Evolutionary conservation across 2,329 filamentous ascomycete genomes (phyloP).

Genomic region (Stemphylium lycopersici): DNA sequence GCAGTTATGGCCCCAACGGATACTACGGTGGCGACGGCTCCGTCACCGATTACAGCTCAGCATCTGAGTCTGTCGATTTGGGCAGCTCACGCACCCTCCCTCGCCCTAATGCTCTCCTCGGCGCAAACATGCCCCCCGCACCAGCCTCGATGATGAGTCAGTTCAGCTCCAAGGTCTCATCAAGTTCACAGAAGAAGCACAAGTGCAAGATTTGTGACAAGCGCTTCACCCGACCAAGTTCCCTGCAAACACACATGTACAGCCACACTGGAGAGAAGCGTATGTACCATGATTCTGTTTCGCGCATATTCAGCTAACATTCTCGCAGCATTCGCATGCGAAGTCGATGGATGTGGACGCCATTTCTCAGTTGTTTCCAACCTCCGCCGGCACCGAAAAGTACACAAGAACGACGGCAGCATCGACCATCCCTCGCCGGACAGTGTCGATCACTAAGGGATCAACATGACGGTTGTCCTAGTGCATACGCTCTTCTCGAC

Average conservation of each 20-base stretch:
- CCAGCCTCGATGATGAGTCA: constrained; percentile 98
- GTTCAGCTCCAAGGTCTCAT: constrained; percentile 95
- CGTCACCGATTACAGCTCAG: constrained; percentile 91
- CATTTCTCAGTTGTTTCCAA: constrained; percentile 98
- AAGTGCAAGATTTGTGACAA: constrained; percentile 99
- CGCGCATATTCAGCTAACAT: constrained; percentile 13
- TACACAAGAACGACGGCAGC: constrained; percentile 77
- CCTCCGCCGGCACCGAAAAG: constrained; percentile 90
- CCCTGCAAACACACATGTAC: constrained; percentile 96
- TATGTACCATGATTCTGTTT: constrained; percentile 59
- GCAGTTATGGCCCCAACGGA: constrained; percentile 79
- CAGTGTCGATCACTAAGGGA: constrained; percentile 44
- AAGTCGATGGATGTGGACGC: constrained; percentile 91
- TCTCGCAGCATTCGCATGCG: constrained; percentile 81
- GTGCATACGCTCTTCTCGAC: constrained; percentile 3
- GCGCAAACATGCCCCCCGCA: constrained; percentile 72
- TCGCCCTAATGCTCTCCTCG: constrained; percentile 71
- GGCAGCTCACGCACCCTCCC: constrained; percentile 83
- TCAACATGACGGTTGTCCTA: constrained; percentile 20
- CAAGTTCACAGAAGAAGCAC: constrained; percentile 98
- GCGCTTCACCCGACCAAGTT: constrained; percentile 92
- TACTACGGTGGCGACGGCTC: constrained; percentile 81
- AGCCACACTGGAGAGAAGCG: constrained; percentile 98
- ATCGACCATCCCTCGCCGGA: constrained; percentile 57
- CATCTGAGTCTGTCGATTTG: constrained; percentile 82